Base-by-base conservation (phyloP, 345 rosid species). In the Gossypium thurberi region DNA sequence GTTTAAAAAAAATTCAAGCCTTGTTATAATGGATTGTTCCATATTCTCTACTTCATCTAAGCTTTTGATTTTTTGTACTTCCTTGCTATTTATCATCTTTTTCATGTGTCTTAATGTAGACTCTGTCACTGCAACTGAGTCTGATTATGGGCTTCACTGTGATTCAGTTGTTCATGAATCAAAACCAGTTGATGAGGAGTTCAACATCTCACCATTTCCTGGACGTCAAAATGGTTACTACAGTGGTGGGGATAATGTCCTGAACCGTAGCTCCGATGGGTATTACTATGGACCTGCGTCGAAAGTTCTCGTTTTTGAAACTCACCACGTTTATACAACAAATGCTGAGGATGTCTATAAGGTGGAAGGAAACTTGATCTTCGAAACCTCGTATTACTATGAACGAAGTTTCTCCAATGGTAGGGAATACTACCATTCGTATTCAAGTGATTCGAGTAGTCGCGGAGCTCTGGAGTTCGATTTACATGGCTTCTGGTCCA, bases 401-500 rank as follows among this genome's bases (percentile, higher is more conserved):
- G 75, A 46, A 52, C 56, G 1, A 6, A 47, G 56, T 47, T 46
- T 66, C 56, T 46, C 55, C 70, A 10, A 13, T 23, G n/a, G 7
- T 14, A 0, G 68, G 51, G 0, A 61, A 40, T 58, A 50, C 11
- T 0, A 75, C 4, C 18, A 2, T 23, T 79, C 40, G 20, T n/a
- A 63, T 65, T 46, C 70, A 1, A 13, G 55, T 6, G 53, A 66
- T 66, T 66, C 42, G 17, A 46, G 55, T 14, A 12, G 8, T 6
- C 55, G 70, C 0, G 70, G 56, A 21, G 53, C 20, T 66, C 56
- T 66, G 70, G 70, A 66, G 40, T 47, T 86, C 71, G 59, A 76
- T 70, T 73, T 86, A 0, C 79, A 57, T 6, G 92, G 92, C 60
- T 82, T 83, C 74, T 85, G 89, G 89, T 85, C 87, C 2, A 69